A percentile compares a stretch with the other conserved stretches of the same genome.
Conservation (phyloP, 306 rosid genomes). For the Fragaria ananassa region DNA sequence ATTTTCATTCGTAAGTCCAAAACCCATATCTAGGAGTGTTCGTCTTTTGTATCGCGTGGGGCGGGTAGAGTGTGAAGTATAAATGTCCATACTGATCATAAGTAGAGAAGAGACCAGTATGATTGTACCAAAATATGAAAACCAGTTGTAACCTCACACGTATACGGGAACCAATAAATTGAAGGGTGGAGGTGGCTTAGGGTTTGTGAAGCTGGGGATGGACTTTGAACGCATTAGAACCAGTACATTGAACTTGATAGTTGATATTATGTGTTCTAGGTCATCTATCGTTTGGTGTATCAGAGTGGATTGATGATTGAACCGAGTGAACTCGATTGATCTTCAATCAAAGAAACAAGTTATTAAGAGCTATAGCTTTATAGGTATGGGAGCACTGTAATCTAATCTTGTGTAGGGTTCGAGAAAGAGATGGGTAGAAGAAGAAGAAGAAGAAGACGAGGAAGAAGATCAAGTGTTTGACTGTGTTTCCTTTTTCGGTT, state of each 20-base stretch:
- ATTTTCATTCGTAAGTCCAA: neutral
- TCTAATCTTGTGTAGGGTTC: neutral
- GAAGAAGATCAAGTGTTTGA: neutral
- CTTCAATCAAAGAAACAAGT: neutral
- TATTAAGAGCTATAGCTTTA: neutral
- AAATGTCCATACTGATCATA: conserved; percentile 6
- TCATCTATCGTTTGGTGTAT: neutral
- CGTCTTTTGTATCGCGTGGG: neutral
- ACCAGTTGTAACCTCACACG: neutral
- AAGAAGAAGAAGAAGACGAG: neutral
- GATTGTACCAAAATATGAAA: neutral
- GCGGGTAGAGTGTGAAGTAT: neutral
- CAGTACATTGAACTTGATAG: neutral
- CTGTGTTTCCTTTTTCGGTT: neutral
- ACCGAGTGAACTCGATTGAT: neutral
- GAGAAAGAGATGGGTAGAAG: neutral
- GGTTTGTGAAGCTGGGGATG: neutral
- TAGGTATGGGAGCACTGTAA: neutral
- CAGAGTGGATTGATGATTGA: neutral
- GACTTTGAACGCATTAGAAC: neutral
- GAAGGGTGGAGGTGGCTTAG: neutral
- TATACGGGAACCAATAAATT: neutral
- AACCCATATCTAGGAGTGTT: neutral
- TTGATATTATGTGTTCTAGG: neutral
- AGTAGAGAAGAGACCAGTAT: neutral